Evolutionary conservation across 371 early-diverging fungal species (phyloP), one percentile per base, ranked within the genome.

Genomic region (Nematocida parisii): DNA sequence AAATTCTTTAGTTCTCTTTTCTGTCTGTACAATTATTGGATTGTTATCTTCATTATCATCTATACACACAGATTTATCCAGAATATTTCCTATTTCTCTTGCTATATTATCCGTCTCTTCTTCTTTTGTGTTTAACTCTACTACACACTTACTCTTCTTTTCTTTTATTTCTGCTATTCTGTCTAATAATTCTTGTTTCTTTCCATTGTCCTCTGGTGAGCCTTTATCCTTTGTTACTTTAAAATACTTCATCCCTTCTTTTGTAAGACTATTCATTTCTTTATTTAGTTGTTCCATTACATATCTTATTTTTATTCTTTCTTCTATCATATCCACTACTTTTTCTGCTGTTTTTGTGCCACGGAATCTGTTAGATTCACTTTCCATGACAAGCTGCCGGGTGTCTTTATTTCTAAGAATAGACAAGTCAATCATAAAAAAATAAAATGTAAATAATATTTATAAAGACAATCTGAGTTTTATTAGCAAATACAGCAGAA

Each of bases 41-140:
- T 95, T 95, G 85, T 94, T 90, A 60, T 91, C 93, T 89, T 97
- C 98, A 72, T 93, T 90, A 83, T 90, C 89, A 72, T 92, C 91
- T 61, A 91, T 91, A 6, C 92, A 90, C n/a, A 96, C 96, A 57
- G 91, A 90, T 70, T 91, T 89, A 85, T 96, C 95, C 13, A 98
- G 94, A 83, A 96, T 87, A 90, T 98, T 98, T 73, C 99, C 99
- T 71, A 98, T 89, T 6, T 86, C 85, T 66, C 82, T 85, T 64
- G 96, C 89, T 20, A 72, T 13, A 71, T 27, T 55, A 45, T 82
- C 47, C 18, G 84, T 73, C 73, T 85, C 72, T 27, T 72, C 70
- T 24, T 83, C 83, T 40, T 80, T 11, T 27, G 6, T 61, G n/a
- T 39, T 33, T 7, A 82, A 42, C 54, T 70, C 56, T 2, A 55